Base-by-base conservation (phyloP, 805 yeast genomes). In the Isabelozyma rhagii region DNA sequence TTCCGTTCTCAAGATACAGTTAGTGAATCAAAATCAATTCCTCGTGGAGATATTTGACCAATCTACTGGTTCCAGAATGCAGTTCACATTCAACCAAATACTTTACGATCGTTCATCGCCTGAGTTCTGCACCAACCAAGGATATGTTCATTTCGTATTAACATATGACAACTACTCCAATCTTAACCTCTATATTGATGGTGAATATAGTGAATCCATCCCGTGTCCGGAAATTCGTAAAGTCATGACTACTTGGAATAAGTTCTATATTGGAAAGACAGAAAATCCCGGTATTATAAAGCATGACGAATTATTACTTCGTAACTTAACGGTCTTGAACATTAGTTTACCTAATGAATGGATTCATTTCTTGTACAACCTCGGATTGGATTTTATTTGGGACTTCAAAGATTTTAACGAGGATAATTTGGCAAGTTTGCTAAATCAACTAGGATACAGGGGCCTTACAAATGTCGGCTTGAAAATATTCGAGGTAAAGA, bases 361-460 rank as follows among this genome's bases (percentile, higher is more conserved):
- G 89, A 66, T 82, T 0, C 60, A 68, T 25, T 53, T 80, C 3
- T 66, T 83, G 0, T 77, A 70, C 52, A 66, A 66, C 46, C 59
- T 84, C 44, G 77, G 77, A 0, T 47, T 67, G 17, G 84, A 81
- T 0, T 77, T 72, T 41, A 66, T 67, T n/a, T 83, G 84, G 72
- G 67, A 77, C 13, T 80, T 59, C 47, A 63, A 67, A 42, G 77
- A 72, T 8, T 60, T 66, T 39, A 51, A 67, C 4, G 58, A 56
- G 8, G 68, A 66, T 14, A 63, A 78, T 10, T 56, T 67, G n/a
- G 72, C 61, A 47, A 75, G 74, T 52, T 49, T 80, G 4, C 46
- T 72, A 34, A 70, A 71, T 44, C 75, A 75, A 18, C 55, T 82
- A 47, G 69, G 64, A 45, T 72, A 69, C 39, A 61, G 55, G 47